phyloP scores from a whole-genome alignment of 176 grass and related monocot genomes.

The Carex scoparia region DNA sequence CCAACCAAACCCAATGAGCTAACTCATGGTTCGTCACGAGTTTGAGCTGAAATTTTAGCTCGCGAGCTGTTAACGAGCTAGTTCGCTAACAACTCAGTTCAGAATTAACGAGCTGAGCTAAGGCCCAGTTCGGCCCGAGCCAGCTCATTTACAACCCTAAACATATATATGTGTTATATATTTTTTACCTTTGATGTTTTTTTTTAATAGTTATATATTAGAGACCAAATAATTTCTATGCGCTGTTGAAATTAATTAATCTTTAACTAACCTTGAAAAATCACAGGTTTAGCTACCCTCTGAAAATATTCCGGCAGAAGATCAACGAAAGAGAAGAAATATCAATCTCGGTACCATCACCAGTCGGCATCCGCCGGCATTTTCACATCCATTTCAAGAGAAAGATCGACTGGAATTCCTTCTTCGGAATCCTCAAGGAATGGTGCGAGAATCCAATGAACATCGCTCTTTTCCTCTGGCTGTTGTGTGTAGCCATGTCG shows the following conservation, averaged over 20 bases:
- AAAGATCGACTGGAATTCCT: slow-evolving; percentile 27
- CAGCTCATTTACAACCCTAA: too few species aligned
- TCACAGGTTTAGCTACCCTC: not conserved
- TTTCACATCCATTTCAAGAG: slow-evolving; percentile 16
- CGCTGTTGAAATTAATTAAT: not conserved
- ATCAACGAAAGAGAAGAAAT: slow-evolving; percentile 17
- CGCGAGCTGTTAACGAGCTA: too few species aligned
- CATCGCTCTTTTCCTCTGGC: slow-evolving; percentile 52
- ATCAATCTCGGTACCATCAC: slow-evolving; percentile 6
- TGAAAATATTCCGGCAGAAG: slow-evolving; percentile 15
- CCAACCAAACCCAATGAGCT: too few species aligned
- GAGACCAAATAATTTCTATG: too few species aligned
- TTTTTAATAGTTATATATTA: too few species aligned
- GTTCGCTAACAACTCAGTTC: too few species aligned
- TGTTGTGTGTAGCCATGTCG: slow-evolving; percentile 51
- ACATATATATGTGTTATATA: too few species aligned
- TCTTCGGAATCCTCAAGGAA: slow-evolving; percentile 7
- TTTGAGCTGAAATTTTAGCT: too few species aligned
- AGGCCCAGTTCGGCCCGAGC: too few species aligned
- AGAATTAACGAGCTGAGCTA: too few species aligned
- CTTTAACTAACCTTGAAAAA: not conserved
- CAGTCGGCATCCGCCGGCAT: not conserved
- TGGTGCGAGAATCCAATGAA: slow-evolving; percentile 69
- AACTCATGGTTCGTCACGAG: too few species aligned
- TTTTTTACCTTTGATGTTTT: too few species aligned